Evolutionary conservation across 2,329 filamentous ascomycete genomes (phyloP), one percentile per base, ranked within the genome.

Genomic region (Bipolaris sorokiniana): DNA sequence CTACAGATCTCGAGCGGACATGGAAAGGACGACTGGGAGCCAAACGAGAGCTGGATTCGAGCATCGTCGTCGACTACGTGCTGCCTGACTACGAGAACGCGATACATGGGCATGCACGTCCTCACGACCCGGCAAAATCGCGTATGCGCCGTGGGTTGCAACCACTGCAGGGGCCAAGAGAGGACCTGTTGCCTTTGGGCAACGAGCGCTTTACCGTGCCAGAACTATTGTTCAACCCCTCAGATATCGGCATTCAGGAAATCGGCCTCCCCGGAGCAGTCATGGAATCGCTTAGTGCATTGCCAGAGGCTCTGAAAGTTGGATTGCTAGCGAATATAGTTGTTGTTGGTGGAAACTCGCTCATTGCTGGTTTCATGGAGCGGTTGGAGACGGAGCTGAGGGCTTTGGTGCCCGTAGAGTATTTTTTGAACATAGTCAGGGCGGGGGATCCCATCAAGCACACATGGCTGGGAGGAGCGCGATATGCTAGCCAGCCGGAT

Each of bases 131-230:
- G 0, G 78, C 83, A 28, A 84, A 88, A 40, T 84, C 86, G 22
- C 74, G 75, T 63, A 79, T 82, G 70, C 81, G 79, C 28, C 69
- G 83, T 5, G 78, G 80, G 9, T 77, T 84, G 73, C 80, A 77
- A 79, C 69, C 73, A 79, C 50, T 69, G 69, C 80, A 78, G 41
- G 76, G 76, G 10, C 81, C 82, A 0, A 73, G 76, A 22, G 94
- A 98, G 73, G 93, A 98, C 73, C 82, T 93, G 13, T 79, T 99
- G 62, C 91, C 92, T 0, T 82, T 99, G 9, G 89, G 91, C 4
- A 98, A 97, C 75, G 95, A 99, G 78, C 86, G 94, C 44, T 99
- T 99, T 72, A 82, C 87, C 1, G 89, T 97, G 0, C 94, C 95
- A 0, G 95, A 99, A 74, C 82, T 98, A 5, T 79, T 99, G 2